These are phyloP conservation scores for Gliomastix tumulicola DNA, from an alignment of 2,329 filamentous ascomycete genomes.

Conservation along the genomic window DNA sequence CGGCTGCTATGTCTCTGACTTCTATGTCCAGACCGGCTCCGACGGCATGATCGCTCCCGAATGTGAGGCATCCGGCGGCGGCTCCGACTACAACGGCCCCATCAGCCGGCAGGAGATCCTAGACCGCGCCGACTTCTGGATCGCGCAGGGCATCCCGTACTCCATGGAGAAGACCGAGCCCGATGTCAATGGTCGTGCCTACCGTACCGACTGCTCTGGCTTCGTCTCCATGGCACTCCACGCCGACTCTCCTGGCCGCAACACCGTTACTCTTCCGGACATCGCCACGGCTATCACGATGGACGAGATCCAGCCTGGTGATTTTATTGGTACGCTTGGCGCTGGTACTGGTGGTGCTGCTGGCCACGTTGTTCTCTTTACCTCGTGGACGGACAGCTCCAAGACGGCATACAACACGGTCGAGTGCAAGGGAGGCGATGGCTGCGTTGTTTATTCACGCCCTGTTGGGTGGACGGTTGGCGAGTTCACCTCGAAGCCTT, in stretches of 20 bases:
- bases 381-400: slow-evolving; percentile 2
- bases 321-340: slow-evolving; percentile 6
- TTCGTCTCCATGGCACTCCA: slow-evolving; percentile 7
- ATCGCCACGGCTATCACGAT: slow-evolving; percentile 4
- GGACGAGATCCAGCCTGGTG: slow-evolving; percentile 4
- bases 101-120: slow-evolving; percentile 6
- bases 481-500: not conserved
- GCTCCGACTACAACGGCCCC: not conserved
- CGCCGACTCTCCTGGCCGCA: slow-evolving; percentile 2
- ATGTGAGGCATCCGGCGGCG: not conserved
- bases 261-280: slow-evolving; percentile 5
- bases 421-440: slow-evolving; percentile 4
- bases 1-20: slow-evolving; percentile 3
- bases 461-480: slow-evolving; percentile 3
- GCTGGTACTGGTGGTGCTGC: slow-evolving; percentile 4
- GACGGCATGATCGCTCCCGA: not conserved
- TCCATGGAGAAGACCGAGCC: slow-evolving; percentile 5
- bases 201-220: slow-evolving; percentile 7
- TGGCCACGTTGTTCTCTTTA: slow-evolving; percentile 5
- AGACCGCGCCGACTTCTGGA: slow-evolving; percentile 5
- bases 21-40: slow-evolving; percentile 2
- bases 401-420: slow-evolving; percentile 4
- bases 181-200: slow-evolving; percentile 2
- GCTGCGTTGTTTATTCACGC: slow-evolving; percentile 4
- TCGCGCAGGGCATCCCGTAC: slow-evolving; percentile 5